Conservation (phyloP, 2,329 filamentous ascomycete species). For the Thelonectria discophora region DNA sequence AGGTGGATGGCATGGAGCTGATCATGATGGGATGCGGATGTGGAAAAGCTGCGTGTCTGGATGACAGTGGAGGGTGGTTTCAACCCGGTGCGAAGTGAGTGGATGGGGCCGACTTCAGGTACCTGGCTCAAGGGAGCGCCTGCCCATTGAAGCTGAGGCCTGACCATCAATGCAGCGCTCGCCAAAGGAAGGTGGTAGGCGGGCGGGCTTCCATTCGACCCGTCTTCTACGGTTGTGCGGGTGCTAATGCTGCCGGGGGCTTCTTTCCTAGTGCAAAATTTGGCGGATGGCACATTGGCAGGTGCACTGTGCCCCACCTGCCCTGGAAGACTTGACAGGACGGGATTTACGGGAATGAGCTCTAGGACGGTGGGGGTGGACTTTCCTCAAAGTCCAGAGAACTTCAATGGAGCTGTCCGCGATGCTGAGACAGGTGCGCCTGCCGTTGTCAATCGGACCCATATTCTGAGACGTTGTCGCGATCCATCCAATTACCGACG, state of each 20-base stretch:
- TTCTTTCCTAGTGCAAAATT: too few relatives aligned
- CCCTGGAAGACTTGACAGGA: not conserved
- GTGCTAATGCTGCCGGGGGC: not conserved
- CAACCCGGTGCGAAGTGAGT: not conserved
- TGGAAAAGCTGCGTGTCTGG: slow-evolving; percentile 7
- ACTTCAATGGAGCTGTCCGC: too few relatives aligned
- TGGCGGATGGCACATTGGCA: not conserved
- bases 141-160: not conserved
- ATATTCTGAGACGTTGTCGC: not conserved
- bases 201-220: too few relatives aligned
- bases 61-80: not conserved
- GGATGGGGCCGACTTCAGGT: not conserved
- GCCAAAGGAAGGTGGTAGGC: too few relatives aligned
- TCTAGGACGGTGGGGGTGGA: not conserved
- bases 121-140: slow-evolving; percentile 17
- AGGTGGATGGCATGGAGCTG: not conserved
- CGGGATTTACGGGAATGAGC: not conserved
- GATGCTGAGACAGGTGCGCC: not conserved
- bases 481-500: slow-evolving; percentile 2
- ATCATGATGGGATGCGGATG: not conserved
- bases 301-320: not conserved
- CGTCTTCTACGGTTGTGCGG: too few relatives aligned
- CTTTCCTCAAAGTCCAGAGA: too few relatives aligned
- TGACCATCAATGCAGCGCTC: too few relatives aligned
- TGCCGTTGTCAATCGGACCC: not conserved